Base-by-base conservation (phyloP, 345 rosid genomes). In the Mallotus nudiflorus region DNA sequence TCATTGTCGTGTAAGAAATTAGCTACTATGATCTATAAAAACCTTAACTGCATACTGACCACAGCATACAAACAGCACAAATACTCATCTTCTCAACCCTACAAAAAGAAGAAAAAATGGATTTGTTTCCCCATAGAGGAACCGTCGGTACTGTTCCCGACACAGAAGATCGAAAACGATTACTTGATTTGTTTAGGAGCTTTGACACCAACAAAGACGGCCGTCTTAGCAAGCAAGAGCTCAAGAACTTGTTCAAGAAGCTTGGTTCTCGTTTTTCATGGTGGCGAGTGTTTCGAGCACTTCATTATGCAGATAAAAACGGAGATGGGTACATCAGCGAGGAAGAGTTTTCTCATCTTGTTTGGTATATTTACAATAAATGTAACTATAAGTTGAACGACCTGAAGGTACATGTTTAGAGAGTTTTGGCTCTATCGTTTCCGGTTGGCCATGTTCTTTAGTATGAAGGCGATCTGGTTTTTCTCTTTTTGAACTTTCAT, bases 161-260 rank as follows among this genome's bases (percentile, higher is more conserved):
- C 46, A 42, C 46, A 42, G 11, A 42, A 42, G 46, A 42, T 4
- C 42, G 9, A 39, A 39, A 16, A 24, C 40, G 46, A 64, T 16
- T 64, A 27, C 8, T 16, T 0, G 20, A 27, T 0, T 5, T 45
- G 52, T 18, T 64, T 2, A 64, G 0, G 35, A 24, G n/a, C 24
- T 46, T 20, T 18, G 67, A 64, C 54, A 44, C 25, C 2, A 18
- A 64, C 22, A 0, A 18, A 12, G 67, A 63, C 14, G 53, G 67
- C 20, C 52, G 33, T 13, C 67, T 63, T 45, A 28, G 39, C 67
- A 27, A 28, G 39, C 3, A 63, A 16, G 67, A 63, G 53, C 67
- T 63, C 33, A 63, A 46, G 53, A 18, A 45, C 19, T 0, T n/a
- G 0, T 63, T 63, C 53, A 18, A 25, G 1, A 44, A 45, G n/a